Percentiles rank a stretch among this genome's conserved stretches.
Evolutionary conservation across 1,139 yeast species (phyloP).

Genomic region (Suhomyces guaymorum): DNA sequence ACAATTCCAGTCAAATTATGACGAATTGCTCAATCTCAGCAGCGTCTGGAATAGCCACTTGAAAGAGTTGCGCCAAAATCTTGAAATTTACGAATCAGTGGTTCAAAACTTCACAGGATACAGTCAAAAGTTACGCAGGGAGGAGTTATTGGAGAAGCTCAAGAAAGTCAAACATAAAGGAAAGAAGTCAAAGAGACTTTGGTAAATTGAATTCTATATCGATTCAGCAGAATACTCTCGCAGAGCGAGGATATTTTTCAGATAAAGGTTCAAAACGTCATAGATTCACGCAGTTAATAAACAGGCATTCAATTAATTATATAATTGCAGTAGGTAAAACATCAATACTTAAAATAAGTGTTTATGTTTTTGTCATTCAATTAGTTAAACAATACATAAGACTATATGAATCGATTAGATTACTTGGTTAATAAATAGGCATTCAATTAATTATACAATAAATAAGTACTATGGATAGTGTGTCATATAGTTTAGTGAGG

Average conservation of each 20-base stretch:
- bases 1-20: conserved; percentile 31
- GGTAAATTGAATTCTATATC: conserved; percentile 3
- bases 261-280: no score
- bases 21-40: conserved; percentile 35
- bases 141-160: conserved; percentile 45
- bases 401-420: neutral
- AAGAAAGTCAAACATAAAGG: conserved; percentile 22
- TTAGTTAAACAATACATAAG: no score
- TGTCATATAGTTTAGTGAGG: conserved; percentile 14
- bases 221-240: neutral
- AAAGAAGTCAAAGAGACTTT: conserved; percentile 11
- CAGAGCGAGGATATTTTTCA: no score
- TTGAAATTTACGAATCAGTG: conserved; percentile 66
- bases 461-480: conserved; percentile 1
- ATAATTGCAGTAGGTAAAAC: no score
- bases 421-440: conserved; percentile 1
- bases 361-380: no score
- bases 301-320: neutral
- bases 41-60: conserved; percentile 53
- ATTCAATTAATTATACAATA: neutral
- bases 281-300: conserved; percentile 1
- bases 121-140: conserved; percentile 57
- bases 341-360: neutral
- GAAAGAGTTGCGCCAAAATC: conserved; percentile 48
- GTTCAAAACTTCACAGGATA: conserved; percentile 72